These are phyloP conservation scores for Rhizopogon parksii DNA, from an alignment of 1,284 basidiomycete species.

Conservation along the genomic window DNA sequence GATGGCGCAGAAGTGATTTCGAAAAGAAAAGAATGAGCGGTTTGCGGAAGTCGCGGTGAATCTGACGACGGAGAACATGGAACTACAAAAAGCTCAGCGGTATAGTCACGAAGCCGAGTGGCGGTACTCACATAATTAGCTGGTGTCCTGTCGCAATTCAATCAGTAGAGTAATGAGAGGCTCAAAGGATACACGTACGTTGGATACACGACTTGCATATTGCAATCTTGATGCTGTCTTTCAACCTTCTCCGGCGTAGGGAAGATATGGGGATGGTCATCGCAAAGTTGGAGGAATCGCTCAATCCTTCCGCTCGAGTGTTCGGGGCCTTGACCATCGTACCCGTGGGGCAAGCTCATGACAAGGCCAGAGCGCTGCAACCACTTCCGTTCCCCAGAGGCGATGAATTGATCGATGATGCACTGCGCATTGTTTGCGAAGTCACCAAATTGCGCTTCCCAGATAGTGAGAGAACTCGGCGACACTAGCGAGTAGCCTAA, in stretches of 20 bases:
- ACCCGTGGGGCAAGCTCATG: conserved; percentile 91
- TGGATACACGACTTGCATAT: conserved; percentile 98
- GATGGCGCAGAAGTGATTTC: conserved; percentile 91
- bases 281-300: conserved; percentile 95
- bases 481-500: conserved; percentile 98
- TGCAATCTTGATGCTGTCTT: conserved; percentile 97
- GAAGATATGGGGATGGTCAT: conserved; percentile 93
- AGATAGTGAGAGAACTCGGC: conserved; percentile 89
- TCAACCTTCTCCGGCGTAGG: conserved; percentile 87
- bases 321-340: conserved; percentile 98
- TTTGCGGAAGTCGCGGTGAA: conserved; percentile 94
- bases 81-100: conserved; percentile 41
- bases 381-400: conserved; percentile 98
- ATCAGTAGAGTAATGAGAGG: conserved; percentile 11
- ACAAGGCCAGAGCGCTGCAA: conserved; percentile 92
- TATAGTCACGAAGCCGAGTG: neutral
- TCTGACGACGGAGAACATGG: conserved; percentile 93
- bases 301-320: conserved; percentile 96
- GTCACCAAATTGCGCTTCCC: conserved; percentile 99
- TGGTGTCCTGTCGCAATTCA: conserved; percentile 52
- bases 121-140: conserved; percentile 72
- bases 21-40: conserved; percentile 96
- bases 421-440: conserved; percentile 96
- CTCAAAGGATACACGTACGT: conserved; percentile 49
- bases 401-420: conserved; percentile 99